Conservation (phyloP, 768 basidiomycete species). For the Mycena floridula region DNA sequence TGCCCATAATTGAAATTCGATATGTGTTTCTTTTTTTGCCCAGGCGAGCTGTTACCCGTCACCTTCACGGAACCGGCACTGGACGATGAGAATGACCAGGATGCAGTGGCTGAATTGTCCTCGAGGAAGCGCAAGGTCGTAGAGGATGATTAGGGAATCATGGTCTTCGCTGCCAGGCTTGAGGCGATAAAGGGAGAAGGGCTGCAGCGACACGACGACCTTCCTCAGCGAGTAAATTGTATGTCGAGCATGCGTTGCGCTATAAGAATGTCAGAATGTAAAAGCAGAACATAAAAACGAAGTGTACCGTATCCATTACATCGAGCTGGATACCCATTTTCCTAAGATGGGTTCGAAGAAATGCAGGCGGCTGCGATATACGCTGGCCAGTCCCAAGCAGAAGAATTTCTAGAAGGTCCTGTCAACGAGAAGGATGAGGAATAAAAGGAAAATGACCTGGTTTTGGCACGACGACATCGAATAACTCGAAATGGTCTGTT, state of each 20-base stretch:
- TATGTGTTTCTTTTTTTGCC: background rate
- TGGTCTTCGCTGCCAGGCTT: constrained; percentile 32
- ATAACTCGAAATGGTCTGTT: constrained; percentile 68
- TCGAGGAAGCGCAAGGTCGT: constrained; percentile 62
- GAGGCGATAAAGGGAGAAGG: constrained; percentile 60
- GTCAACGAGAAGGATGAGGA: background rate
- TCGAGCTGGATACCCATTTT: constrained; percentile 83
- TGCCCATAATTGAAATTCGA: constrained; percentile 4
- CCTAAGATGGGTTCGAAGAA: constrained; percentile 60
- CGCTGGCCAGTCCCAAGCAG: constrained; percentile 81
- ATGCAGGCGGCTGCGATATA: constrained; percentile 63
- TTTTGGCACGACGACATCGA: constrained; percentile 76
- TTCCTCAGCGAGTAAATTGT: constrained; percentile 90
- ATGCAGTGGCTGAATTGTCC: background rate
- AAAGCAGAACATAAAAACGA: background rate
- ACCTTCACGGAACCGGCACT: constrained; percentile 51
- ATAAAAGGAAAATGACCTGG: constrained; percentile 59
- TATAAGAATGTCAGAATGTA: constrained; percentile 17
- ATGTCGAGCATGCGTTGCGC: constrained; percentile 94
- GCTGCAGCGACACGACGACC: constrained; percentile 91
- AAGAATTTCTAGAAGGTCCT: constrained; percentile 62
- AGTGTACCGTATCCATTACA: constrained; percentile 70
- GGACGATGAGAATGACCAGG: constrained; percentile 36
- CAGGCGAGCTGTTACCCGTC: constrained; percentile 58
- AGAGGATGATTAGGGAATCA: constrained; percentile 23